phyloP scores from a whole-genome alignment of 2,329 filamentous ascomycete genomes.

The Ophiostoma sp. region DNA sequence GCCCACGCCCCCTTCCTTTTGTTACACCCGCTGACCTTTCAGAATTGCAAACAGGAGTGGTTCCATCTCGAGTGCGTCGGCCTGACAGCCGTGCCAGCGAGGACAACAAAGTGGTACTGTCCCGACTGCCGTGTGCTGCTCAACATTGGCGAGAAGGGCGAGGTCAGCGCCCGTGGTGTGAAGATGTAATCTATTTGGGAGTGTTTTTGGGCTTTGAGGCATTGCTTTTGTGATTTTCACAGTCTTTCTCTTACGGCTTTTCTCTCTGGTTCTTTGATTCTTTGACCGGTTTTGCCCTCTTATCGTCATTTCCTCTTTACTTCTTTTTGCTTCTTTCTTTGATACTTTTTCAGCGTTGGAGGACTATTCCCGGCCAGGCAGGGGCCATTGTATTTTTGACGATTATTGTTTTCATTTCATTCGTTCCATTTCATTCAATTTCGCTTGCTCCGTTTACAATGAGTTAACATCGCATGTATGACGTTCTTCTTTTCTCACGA shows the following conservation, averaged over 20 bases:
- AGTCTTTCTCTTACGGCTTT: neutral
- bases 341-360: neutral
- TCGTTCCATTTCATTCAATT: neutral
- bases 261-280: neutral
- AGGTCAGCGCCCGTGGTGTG: constrained; percentile 60
- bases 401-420: neutral
- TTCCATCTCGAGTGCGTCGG: constrained; percentile 80
- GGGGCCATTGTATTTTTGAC: neutral
- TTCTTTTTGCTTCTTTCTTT: neutral
- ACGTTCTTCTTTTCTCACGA: neutral
- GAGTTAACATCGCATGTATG: neutral
- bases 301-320: neutral
- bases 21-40: constrained; percentile 15
- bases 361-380: neutral
- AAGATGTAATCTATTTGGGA: constrained; percentile 41
- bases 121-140: constrained; percentile 68
- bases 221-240: neutral
- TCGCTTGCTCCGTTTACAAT: neutral
- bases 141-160: constrained; percentile 63
- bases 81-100: constrained; percentile 65
- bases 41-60: constrained; percentile 78
- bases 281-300: neutral
- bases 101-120: constrained; percentile 83
- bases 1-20: neutral
- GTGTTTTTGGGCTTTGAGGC: neutral